Evolutionary conservation across 2,329 filamentous ascomycete genomes (phyloP).

Genomic region (Phyllosticta citribraziliensis): DNA sequence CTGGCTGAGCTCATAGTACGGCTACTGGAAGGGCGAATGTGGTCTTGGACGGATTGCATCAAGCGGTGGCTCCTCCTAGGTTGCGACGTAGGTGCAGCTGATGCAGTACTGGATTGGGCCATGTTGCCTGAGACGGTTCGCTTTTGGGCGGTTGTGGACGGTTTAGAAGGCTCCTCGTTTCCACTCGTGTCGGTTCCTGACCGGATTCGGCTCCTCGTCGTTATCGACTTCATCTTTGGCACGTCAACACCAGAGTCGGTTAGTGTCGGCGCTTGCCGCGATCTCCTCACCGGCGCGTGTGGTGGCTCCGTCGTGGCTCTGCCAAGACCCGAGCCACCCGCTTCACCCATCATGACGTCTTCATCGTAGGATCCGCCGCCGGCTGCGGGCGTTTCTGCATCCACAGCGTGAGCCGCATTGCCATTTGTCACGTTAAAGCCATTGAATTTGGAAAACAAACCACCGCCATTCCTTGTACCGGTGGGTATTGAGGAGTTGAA

Average conservation of each 20-base stretch:
- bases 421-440: conserved; percentile 24
- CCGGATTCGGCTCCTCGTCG: conserved; percentile 29
- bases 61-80: conserved; percentile 36
- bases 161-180: conserved; percentile 28
- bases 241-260: conserved; percentile 22
- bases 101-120: conserved; percentile 22
- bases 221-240: conserved; percentile 30
- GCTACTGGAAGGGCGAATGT: conserved; percentile 54
- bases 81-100: conserved; percentile 33
- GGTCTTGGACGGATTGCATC: conserved; percentile 43
- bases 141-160: conserved; percentile 53
- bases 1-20: conserved; percentile 50
- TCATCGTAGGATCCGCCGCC: conserved; percentile 31
- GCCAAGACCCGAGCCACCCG: conserved; percentile 21
- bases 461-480: conserved; percentile 25
- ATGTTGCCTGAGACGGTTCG: conserved; percentile 82
- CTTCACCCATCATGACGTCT: conserved; percentile 34
- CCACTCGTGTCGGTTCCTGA: conserved; percentile 31
- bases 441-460: conserved; percentile 33
- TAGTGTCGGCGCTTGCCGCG: conserved; percentile 24
- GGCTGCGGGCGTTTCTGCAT: conserved; percentile 39
- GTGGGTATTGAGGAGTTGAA: conserved; percentile 28
- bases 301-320: conserved; percentile 33
- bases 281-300: conserved; percentile 37
- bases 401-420: conserved; percentile 13